These are phyloP conservation scores for Monilinia aucupariae DNA, from an alignment of 2,329 filamentous ascomycete genomes.

Conservation along the genomic window DNA sequence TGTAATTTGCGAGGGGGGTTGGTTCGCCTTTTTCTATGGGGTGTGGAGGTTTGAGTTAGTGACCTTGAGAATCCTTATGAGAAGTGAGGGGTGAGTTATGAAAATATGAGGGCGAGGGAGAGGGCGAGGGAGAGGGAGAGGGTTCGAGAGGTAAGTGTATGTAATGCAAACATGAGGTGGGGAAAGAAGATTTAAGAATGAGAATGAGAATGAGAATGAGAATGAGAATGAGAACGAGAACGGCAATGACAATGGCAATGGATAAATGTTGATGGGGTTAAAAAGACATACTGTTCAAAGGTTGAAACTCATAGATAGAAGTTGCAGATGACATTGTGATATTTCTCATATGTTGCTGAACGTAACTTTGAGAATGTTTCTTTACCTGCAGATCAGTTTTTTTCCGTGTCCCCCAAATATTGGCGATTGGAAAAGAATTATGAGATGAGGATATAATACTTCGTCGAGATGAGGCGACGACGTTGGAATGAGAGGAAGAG, in stretches of 20 bases:
- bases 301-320: conserved; percentile 77
- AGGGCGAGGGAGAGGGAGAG: too few relatives aligned
- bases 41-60: conserved; percentile 10
- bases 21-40: conserved; percentile 66
- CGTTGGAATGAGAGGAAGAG: background rate
- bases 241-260: background rate
- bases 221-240: too few relatives aligned
- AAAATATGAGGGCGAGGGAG: background rate
- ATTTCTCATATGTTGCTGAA: conserved; percentile 12
- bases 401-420: conserved; percentile 8
- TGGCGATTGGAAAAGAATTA: background rate
- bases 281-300: conserved; percentile 64
- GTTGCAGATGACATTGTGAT: conserved; percentile 60
- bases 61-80: background rate
- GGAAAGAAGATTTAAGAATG: background rate
- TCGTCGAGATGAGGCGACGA: conserved; percentile 2
- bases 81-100: background rate
- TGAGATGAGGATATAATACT: background rate
- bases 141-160: too few relatives aligned
- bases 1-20: conserved; percentile 64
- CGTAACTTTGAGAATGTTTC: background rate
- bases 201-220: background rate
- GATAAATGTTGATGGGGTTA: background rate
- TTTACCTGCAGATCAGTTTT: background rate
- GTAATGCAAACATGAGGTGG: too few relatives aligned